Base-by-base conservation (phyloP, 441 rosid genomes). In the Viola pubescens region DNA sequence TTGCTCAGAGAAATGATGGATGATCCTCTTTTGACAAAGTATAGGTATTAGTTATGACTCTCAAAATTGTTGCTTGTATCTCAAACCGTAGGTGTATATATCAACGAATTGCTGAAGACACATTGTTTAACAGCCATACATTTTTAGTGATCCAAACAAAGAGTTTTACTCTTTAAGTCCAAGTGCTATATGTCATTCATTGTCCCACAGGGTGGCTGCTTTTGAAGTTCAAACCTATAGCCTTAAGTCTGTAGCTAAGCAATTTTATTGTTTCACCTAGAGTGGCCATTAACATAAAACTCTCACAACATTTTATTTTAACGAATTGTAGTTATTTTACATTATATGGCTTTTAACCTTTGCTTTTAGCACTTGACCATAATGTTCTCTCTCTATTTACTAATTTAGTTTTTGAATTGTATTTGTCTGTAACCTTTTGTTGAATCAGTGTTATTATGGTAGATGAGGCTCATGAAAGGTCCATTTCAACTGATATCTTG, bases 401-500 rank as follows among this genome's bases (percentile, higher is more conserved):
- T 19, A 14, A 51, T 49, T 54, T 52, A 11, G 5, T 58, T 40
- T 51, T 51, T 50, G 14, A 9, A 12, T 34, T 59, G 39, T 11
- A 11, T 5, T 54, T 7, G 44, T 42, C 38, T 49, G 34, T 14
- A 42, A 2, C 39, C 39, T 16, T 40, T 40, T 68, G 14, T 52
- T 9, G 39, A 44, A 39, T 68, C 73, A 94, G 97, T 80, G 96
- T 94, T 68, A 75, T 94, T 76, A 94, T 94, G 99, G 83, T 90
- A 26, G 99, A 94, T 73, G 99, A 94, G 81, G 99, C 99, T 67
- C 97, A 94, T 58, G 99, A 94, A 77, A 82, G 99, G 74, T 90
- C 99, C 56, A 86, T 90, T 64, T 88, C 99, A 19, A 94, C 95
- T 5, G 99, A 94, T 72, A 83, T 94, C 70, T 76, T 94, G 70